Evolutionary conservation across 345 rosid genomes (phyloP), one percentile per base, ranked within the genome.

Genomic region (Adansonia digitata): DNA sequence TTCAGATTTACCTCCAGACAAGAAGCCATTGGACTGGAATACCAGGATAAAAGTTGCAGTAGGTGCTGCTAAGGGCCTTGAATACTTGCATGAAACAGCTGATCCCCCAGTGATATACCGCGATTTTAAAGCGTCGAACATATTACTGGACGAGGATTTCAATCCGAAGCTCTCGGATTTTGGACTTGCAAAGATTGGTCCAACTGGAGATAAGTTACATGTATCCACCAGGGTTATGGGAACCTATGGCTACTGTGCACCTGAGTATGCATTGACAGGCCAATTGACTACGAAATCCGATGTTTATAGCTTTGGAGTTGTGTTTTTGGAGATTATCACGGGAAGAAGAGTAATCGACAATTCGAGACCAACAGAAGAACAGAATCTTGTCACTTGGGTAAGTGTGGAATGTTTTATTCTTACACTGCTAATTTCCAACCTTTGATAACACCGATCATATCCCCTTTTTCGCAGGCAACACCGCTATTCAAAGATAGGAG

Each of bases 191-290:
- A 92, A 90, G 78, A 88, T 92, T 17, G 94, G 94, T 75, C 94
- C 94, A 5, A 92, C 88, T 0, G 94, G 92, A 46, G 92, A 84
- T 13, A 82, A 85, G 82, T 65, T 88, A 63, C 86, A 90, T 78
- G 93, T 92, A 22, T 90, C 97, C 60, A 92, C 97, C 22, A 84
- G 97, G 82, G 97, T 92, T 65, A 92, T 92, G 97, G 97, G 97
- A 66, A 92, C 97, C 18, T 92, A 90, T 37, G 97, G 97, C 46
- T 90, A 88, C 22, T 91, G 97, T 70, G 90, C 97, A 7, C 97
- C 94, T 0, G 97, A 91, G 75, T 90, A 90, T 74, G 94, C 93
- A 39, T 75, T 81, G 22, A 88, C 93, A 0, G 97, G 97, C 48
- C 85, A 90, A 62, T 81, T 92, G 78, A 88, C 97, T 5, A 24